Base-by-base conservation (phyloP, 176 grass and related monocot genomes). In the Cenchrus fungigraminus region DNA sequence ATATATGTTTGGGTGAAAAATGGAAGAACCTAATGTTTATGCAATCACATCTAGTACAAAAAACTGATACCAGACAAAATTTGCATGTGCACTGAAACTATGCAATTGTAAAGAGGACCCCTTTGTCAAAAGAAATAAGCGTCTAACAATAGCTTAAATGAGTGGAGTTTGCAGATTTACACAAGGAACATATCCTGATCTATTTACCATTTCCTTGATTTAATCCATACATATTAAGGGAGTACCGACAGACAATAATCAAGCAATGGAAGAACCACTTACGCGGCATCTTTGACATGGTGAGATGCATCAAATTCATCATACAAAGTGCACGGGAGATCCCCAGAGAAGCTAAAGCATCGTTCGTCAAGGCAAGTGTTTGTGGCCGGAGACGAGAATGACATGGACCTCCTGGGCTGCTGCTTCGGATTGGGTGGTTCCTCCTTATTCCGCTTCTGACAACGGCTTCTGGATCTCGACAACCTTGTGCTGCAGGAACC, bases 321-420 rank as follows among this genome's bases (percentile, higher is more conserved):
- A 10, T 71, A 83, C 32, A 79, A 42, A 43, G 74, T 79, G 40
- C 29, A 32, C 8, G 79, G 79, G n/a, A 86, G 37, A 83, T 74
- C 79, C 43, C 79, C 65, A 0, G 67, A 90, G 84, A 90, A 90
- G 79, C 84, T 90, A 77, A 68, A 62, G 53, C 77, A 81, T 4
- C 65, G 70, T 68, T 91, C 87, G 32, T 83, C 80, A 17, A 83
- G 31, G 65, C 17, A 47, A 17, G 3, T 71, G 56, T 82, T 71
- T 68, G 1, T 22, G 1, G 76, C 68, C 0, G 87, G 40, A 28
- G 82, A 89, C 4, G 87, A 89, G 82, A 89, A 80, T 0, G 87
- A 89, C 82, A 79, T 84, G 70, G 66, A 80, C 76, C 87, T 80
- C 76, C 82, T 80, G 46, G 82, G 78, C 56, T 82, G 55, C 32